Conservation (phyloP, 1,139 yeast species). For the Taphrina confusa region DNA sequence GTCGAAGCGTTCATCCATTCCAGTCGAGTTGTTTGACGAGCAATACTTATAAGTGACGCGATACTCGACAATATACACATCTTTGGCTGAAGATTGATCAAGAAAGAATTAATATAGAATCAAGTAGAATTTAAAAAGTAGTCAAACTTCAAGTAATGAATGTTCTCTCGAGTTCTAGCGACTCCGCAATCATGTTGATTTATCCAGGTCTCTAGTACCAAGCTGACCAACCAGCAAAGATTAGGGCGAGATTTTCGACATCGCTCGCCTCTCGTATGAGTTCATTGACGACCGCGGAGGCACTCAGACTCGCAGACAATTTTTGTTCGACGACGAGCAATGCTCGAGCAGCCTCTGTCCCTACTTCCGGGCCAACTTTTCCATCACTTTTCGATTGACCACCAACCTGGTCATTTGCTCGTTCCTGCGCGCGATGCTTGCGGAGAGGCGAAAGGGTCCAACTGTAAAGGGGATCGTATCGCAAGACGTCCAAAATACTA, state of each 20-base stretch:
- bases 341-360: conserved; percentile 79
- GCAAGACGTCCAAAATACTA: conserved; percentile 79
- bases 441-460: conserved; percentile 46
- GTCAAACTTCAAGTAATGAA: too few species aligned
- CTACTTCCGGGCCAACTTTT: conserved; percentile 47
- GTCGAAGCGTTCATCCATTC: background rate
- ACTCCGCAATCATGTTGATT: too few species aligned
- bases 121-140: too few species aligned
- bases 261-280: conserved; percentile 75
- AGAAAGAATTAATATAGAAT: background rate
- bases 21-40: background rate
- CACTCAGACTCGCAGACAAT: conserved; percentile 69
- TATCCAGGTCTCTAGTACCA: conserved; percentile 17
- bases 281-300: conserved; percentile 81
- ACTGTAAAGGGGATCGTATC: conserved; percentile 75
- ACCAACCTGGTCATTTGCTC: background rate
- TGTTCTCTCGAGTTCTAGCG: too few species aligned
- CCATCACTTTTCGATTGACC: background rate
- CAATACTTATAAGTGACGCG: background rate
- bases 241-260: conserved; percentile 64
- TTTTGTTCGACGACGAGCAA: conserved; percentile 71
- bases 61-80: too few species aligned
- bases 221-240: conserved; percentile 78
- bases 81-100: too few species aligned
- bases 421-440: conserved; percentile 58